Evolutionary conservation across 208 protist species (phyloP), one percentile per base, ranked within the genome.

Genomic region (Trichomonas gallinae): DNA sequence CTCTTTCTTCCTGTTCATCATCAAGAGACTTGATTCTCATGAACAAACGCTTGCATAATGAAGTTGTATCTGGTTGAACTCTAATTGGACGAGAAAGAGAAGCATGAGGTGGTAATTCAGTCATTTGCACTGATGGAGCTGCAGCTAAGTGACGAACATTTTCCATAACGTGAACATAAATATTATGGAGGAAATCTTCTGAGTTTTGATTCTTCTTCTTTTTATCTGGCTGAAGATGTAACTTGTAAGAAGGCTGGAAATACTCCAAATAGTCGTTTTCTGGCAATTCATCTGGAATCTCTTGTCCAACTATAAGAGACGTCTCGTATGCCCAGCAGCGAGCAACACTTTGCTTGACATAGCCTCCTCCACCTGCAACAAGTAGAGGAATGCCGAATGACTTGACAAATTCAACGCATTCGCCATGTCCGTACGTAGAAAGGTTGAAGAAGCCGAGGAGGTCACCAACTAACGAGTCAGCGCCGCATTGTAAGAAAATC

Each of bases 401-500:
- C 36, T 96, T 88, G 9, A 96, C 63, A 58, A 40, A 88, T 63
- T 31, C 11, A 13, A 99, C 98, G 97, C 99, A 99, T 96, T 99
- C 98, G 49, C 98, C 98, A 97, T 99, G 98, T 23, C 96, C 97
- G 46, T 96, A 87, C 0, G 98, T 98, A 0, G 99, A 98, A 44
- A 99, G 97, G 96, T 99, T 99, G 89, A 99, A 99, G 34, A 98
- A 98, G 34, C 99, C 99, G 0, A 99, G 97, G 15, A 99, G 98
- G 97, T 99, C 99, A 48, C 99, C 99, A 26, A 98, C 98, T 8
- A 99, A 97, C 42, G 98, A 99, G 98, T 99, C 99, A 8, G 99
- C 99, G 58, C 99, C 99, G 98, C 99, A 99, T 97, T 99, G 99
- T 34, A 99, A 97, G 10, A 99, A 99, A 96, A 99, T 98, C 0